Conservation (phyloP, 306 rosid genomes). For the Cyamopsis tetragonoloba region DNA sequence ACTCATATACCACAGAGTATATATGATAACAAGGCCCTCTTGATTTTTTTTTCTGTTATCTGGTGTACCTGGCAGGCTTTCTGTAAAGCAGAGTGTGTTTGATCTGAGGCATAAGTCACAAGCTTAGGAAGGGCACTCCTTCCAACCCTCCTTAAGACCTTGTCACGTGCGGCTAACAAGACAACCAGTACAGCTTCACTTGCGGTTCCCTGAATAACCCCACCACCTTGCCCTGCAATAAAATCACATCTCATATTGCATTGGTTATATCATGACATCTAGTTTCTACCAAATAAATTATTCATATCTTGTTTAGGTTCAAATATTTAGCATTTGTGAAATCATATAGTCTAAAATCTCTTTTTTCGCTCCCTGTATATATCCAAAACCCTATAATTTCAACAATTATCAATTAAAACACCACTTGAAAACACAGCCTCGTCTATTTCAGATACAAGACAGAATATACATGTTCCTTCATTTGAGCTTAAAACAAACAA, state of each 20-base stretch:
- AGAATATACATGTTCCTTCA: background rate
- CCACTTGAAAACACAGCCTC: background rate
- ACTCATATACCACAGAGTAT: background rate
- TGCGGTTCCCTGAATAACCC: slow-evolving; percentile 96
- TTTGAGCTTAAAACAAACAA: background rate
- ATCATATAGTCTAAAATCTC: background rate
- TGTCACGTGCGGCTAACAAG: slow-evolving; percentile 87
- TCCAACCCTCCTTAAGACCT: slow-evolving; percentile 51
- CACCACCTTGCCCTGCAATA: slow-evolving; percentile 83
- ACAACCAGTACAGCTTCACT: slow-evolving; percentile 97
- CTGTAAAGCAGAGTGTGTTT: slow-evolving; percentile 70
- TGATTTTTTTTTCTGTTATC: background rate
- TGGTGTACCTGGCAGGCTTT: slow-evolving; percentile 88
- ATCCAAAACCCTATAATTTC: background rate
- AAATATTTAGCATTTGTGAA: background rate
- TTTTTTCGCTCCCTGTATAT: background rate
- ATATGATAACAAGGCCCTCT: slow-evolving; percentile 3
- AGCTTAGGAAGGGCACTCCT: slow-evolving; percentile 60
- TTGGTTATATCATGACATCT: background rate
- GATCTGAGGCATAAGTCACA: slow-evolving; percentile 89
- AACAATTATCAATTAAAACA: background rate
- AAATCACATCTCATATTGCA: slow-evolving; percentile 18
- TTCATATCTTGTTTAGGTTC: background rate
- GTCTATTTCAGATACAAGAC: background rate
- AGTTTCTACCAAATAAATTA: background rate